Conservation (phyloP, 345 rosid genomes). For the Lepidium aucheri region DNA sequence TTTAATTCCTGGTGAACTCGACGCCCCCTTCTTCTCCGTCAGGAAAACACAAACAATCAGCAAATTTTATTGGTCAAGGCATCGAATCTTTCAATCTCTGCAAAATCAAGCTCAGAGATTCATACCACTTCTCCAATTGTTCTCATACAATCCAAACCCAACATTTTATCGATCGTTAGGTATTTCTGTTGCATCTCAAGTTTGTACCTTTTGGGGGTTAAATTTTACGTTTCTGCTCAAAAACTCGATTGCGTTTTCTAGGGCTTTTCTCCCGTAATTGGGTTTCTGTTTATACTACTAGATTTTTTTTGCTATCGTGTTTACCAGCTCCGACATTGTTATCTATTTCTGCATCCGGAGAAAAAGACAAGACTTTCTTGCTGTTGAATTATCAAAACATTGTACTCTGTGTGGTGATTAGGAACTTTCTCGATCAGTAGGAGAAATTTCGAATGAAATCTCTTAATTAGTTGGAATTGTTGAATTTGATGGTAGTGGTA, state of each 20-base stretch:
- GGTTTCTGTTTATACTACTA: neutral
- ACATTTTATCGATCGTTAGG: neutral
- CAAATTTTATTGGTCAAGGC: neutral
- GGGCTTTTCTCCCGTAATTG: neutral
- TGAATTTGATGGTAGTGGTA: neutral
- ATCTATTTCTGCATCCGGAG: neutral
- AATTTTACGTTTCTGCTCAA: neutral
- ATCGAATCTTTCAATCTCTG: conserved; percentile 7
- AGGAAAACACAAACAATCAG: conserved; percentile 6
- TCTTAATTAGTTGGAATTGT: neutral
- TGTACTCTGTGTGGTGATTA: neutral
- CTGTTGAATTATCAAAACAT: neutral
- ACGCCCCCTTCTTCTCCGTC: conserved; percentile 17
- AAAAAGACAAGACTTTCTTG: conserved; percentile 7
- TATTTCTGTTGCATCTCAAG: neutral
- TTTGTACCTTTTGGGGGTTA: neutral
- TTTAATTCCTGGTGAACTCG: conserved; percentile 19
- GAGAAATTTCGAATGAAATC: neutral
- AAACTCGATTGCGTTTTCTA: neutral
- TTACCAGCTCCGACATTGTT: conserved; percentile 7
- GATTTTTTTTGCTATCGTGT: neutral
- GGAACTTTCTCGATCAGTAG: conserved; percentile 10
- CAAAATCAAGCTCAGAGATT: conserved; percentile 2
- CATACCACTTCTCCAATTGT: neutral
- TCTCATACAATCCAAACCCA: neutral